Base-by-base conservation (phyloP, 345 rosid species). In the Brassica carinata region DNA sequence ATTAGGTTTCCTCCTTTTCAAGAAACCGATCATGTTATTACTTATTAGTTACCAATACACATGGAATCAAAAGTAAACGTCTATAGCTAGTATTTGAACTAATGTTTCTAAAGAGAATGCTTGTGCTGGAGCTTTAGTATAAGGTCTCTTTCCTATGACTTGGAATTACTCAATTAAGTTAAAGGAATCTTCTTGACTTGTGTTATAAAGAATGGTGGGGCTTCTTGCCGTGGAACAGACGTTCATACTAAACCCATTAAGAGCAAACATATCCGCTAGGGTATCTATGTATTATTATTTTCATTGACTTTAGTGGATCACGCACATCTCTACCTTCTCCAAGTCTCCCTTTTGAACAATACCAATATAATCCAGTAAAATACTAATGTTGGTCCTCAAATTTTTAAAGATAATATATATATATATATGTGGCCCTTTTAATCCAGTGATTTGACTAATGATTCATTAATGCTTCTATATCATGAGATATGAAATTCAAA, bases 121-220 rank as follows among this genome's bases (percentile, higher is more conserved):
- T 68, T 68, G 72, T 19, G 57, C 19, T 68, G 57, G 18, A 40
- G 33, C 58, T 68, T 68, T 68, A 68, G 19, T 26, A 19, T 40
- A 23, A 68, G 26, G 43, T 38, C 31, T 67, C 55, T 68, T 68
- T 68, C 72, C 59, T 68, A 68, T 19, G 7, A 68, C 3, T 68
- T 43, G 72, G 18, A 68, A 43, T 3, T 7, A 68, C 58, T 68
- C 36, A 27, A 23, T 6, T 68, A 23, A 40, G 27, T 40, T 31
- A 23, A 43, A 43, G 17, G 72, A 43, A 68, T 68, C 72, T 68
- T 68, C 58, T 67, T 40, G 72, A 67, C 72, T 67, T 40, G 55
- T 67, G 57, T 40, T 40, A 40, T 5, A 40, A 38, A 67, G 18
- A 40, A 40, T 68, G 72, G 72, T 68, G 33, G 72, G 57, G 33